A percentile compares a stretch with the other conserved stretches of the same genome.
These are phyloP conservation scores for Gynochthodes officinalis DNA, from an alignment of 257 asterid species.

Conservation along the genomic window DNA sequence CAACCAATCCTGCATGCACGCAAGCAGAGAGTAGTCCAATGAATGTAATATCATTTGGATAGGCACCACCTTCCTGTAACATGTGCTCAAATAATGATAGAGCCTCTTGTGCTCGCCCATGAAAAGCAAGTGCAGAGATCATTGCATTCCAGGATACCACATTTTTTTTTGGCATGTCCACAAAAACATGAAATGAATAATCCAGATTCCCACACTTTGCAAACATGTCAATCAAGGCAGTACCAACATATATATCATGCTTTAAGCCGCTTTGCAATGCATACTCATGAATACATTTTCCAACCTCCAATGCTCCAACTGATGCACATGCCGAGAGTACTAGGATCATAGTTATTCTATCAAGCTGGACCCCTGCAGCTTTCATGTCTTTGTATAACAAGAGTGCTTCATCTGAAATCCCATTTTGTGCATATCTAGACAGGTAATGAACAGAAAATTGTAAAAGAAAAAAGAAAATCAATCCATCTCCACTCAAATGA, in stretches of 20 bases:
- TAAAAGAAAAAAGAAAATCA: background rate
- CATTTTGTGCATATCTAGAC: slow-evolving; percentile 80
- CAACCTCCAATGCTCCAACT: slow-evolving; percentile 69
- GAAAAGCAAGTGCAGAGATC: slow-evolving; percentile 83
- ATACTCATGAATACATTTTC: slow-evolving; percentile 60
- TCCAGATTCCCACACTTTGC: slow-evolving; percentile 82
- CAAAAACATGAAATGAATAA: slow-evolving; percentile 58
- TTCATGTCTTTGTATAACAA: slow-evolving; percentile 61
- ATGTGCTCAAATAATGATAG: slow-evolving; percentile 61
- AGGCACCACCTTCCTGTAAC: slow-evolving; percentile 37
- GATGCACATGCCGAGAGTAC: slow-evolving; percentile 91
- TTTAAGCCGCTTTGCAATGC: slow-evolving; percentile 50
- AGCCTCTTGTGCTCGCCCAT: slow-evolving; percentile 70
- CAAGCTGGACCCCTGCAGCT: slow-evolving; percentile 57
- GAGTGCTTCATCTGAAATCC: slow-evolving; percentile 65
- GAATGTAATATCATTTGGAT: slow-evolving; percentile 72
- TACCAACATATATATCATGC: slow-evolving; percentile 56
- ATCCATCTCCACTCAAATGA: background rate
- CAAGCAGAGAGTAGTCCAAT: slow-evolving; percentile 83
- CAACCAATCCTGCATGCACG: slow-evolving; percentile 84
- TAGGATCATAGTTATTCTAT: slow-evolving; percentile 68
- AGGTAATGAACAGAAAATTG: slow-evolving; percentile 18
- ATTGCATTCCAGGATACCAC: slow-evolving; percentile 91
- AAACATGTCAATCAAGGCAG: slow-evolving; percentile 89
- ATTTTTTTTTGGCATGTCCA: slow-evolving; percentile 55